Base-by-base conservation (phyloP, 2,329 filamentous ascomycete species). In the Colletotrichum orbiculare region DNA sequence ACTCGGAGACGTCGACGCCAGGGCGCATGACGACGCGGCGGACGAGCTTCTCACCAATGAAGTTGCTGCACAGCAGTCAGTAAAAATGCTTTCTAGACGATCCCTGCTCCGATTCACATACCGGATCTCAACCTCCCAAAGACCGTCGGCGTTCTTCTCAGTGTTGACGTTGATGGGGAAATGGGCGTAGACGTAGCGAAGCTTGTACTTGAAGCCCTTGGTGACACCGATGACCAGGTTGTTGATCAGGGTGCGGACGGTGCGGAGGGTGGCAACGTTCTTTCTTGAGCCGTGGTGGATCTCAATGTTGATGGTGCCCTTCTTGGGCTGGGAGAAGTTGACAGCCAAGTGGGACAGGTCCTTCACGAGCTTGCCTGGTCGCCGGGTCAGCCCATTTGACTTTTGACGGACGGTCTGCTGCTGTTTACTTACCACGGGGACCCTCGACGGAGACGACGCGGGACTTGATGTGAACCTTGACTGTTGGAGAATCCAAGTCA, bases 151-250 rank as follows among this genome's bases (percentile, higher is more conserved):
- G 89, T 95, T 95, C 91, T 97, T 94, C 77, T 97, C 94, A 74
- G 99, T 84, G 89, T 97, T 98, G 87, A 99, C 95, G 89, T 99
- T 99, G 93, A 99, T 99, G 85, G 96, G 96, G 82, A 99, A 99
- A 91, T 99, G 96, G 82, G 96, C 96, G 83, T 99, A 99, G 84
- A 99, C 96, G 87, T 99, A 99, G 79, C 96, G 93, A 95, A 99
- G 98, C 93, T 99, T 99, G 92, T 99, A 99, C 88, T 96, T 96
- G 93, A 91, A 99, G 75, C 96, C 96, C 88, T 95, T 97, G 82
- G 96, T 99, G 74, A 99, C 96, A 83, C 96, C 96, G 77, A 94
- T 90, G 83, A 99, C 92, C 85, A 99, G 82, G 91, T 99, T 99
- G 89, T 96, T 93, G 89, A 99, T 97, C 84, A 98, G 84, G 73